Base-by-base conservation (phyloP, 1,284 basidiomycete species). In the Golubevia pallescens region DNA sequence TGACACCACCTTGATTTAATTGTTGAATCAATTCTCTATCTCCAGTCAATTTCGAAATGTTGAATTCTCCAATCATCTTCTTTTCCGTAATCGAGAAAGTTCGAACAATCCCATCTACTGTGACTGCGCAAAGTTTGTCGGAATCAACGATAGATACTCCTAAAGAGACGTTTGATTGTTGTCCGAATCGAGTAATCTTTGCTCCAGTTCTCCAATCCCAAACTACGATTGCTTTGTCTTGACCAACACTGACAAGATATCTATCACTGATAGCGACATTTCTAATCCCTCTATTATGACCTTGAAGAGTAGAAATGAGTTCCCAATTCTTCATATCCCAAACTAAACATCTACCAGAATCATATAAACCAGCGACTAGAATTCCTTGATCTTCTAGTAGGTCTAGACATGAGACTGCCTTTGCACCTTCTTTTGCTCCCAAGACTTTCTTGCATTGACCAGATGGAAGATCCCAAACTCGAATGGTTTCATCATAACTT, bases 1-100 rank as follows among this genome's bases (percentile, higher is more conserved):
- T 77, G 2, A 70, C 78, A 53, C 57, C 42, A 20, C 67, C 65
- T 24, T 76, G 57, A n/a, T 70, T 61, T 4, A 70, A 91, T 79
- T 28, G 89, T 87, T 24, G 91, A 90, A 81, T 93, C 90, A 0
- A 21, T 14, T 16, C 21, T n/a, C 10, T 2, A 13, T 88, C 85
- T 0, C 87, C 90, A n/a, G 91, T 92, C 42, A 96, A 87, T 70
- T 94, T 93, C 10, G 91, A 90, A 48, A 96, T 87, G 84, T 91
- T 93, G 88, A 93, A 95, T 81, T 95, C 93, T 13, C 92, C 93
- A 16, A 95, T 89, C 94, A 96, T 95, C 86, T 94, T 93, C 66
- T 93, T 87, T 28, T 88, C 85, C 91, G 91, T 89, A 76, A 95
- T 95, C 2, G 92, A 93, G 86, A 95, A 96, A 13, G 93, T 92